Percentiles rank a stretch among this genome's conserved stretches.
Conservation (phyloP, 345 rosid genomes). For the Angophora floribunda region DNA sequence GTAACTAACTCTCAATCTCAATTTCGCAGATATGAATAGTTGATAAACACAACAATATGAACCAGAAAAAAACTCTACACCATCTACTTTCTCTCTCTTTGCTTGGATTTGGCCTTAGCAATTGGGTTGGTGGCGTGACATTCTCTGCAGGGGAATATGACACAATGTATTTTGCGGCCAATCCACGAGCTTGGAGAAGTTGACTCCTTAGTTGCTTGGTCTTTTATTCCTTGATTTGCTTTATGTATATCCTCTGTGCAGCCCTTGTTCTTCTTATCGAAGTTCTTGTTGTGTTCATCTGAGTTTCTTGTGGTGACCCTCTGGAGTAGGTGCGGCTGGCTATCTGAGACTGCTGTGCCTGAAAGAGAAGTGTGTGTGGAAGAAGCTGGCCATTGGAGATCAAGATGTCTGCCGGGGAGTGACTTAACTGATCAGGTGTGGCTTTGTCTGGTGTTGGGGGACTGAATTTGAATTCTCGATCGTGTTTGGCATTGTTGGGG, state of each 20-base stretch:
- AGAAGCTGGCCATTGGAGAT: neutral
- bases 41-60: neutral
- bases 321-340: neutral
- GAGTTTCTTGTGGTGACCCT: neutral
- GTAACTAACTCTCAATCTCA: neutral
- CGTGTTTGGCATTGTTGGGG: neutral
- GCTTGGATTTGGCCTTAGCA: neutral
- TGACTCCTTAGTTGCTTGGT: constrained; percentile 8
- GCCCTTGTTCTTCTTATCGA: neutral
- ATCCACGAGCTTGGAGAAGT: constrained; percentile 6
- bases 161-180: constrained; percentile 9
- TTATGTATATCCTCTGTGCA: neutral
- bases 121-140: constrained; percentile 21
- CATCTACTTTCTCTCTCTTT: neutral
- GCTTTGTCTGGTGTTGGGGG: neutral
- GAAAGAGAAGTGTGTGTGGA: neutral
- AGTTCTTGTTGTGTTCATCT: neutral
- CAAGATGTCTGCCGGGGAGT: neutral
- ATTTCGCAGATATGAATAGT: neutral
- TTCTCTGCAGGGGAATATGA: constrained; percentile 34
- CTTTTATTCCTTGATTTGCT: neutral
- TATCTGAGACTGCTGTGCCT: neutral
- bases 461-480: constrained; percentile 15
- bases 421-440: neutral
- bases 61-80: neutral